These are phyloP conservation scores for Globisporangium sylvaticum DNA, from an alignment of 352 stramenopile genomes.

Conservation along the genomic window DNA sequence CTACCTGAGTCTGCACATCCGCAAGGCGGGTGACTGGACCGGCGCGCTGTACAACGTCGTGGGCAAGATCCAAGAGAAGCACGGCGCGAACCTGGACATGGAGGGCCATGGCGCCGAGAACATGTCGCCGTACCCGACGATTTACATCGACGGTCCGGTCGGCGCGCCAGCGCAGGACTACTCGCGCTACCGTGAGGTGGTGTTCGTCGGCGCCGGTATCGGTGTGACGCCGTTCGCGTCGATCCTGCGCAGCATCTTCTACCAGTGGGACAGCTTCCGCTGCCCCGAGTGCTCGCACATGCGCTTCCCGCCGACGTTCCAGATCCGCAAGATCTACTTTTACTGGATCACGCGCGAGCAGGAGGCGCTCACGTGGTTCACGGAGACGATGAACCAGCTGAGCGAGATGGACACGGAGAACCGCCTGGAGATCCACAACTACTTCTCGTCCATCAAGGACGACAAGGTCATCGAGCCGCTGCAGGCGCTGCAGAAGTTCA, in stretches of 20 bases:
- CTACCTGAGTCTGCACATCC: constrained; percentile 66
- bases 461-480: constrained; percentile 52
- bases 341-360: constrained; percentile 82
- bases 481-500: constrained; percentile 70
- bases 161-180: constrained; percentile 65
- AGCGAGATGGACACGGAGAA: constrained; percentile 67
- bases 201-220: constrained; percentile 69
- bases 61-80: constrained; percentile 31
- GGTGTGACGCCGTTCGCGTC: constrained; percentile 72
- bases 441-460: constrained; percentile 71
- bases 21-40: constrained; percentile 68
- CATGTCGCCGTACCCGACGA: constrained; percentile 35
- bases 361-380: constrained; percentile 73
- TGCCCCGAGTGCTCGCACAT: constrained; percentile 51
- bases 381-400: constrained; percentile 79
- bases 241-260: constrained; percentile 63
- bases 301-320: constrained; percentile 61
- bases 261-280: constrained; percentile 56
- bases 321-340: constrained; percentile 81
- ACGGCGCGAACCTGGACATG: constrained; percentile 17
- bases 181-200: constrained; percentile 47
- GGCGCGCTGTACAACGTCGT: constrained; percentile 44
- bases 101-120: constrained; percentile 25
- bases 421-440: constrained; percentile 80
- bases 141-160: constrained; percentile 60